Percentiles rank a stretch among this genome's conserved stretches.
phyloP scores from a whole-genome alignment of 2,329 filamentous ascomycete species.

The Taxawa tesnikishii region DNA sequence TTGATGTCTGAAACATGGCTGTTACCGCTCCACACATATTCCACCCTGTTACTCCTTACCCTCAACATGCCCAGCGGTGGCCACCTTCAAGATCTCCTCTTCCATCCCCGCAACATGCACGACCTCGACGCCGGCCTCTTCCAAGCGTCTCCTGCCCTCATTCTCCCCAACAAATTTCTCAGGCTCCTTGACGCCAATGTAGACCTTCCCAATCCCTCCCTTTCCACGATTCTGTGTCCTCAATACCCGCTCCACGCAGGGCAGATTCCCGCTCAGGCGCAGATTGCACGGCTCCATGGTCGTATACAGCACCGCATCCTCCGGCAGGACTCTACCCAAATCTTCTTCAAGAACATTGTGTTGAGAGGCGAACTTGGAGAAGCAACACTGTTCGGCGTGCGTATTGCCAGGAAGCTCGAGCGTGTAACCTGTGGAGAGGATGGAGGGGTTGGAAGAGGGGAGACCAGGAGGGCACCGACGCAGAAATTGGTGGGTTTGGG shows the following conservation, averaged over 20 bases:
- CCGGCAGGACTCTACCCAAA: conserved; percentile 40
- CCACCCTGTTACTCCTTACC: background rate
- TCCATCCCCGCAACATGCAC: conserved; percentile 65
- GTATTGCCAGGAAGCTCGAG: conserved; percentile 87
- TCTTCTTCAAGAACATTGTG: conserved; percentile 37
- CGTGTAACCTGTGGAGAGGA: conserved; percentile 78
- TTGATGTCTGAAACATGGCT: conserved; percentile 37
- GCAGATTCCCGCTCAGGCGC: conserved; percentile 59
- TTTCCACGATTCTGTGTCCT: conserved; percentile 33
- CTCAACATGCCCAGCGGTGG: conserved; percentile 61
- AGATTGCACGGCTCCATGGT: conserved; percentile 81
- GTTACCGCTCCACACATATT: too few species aligned
- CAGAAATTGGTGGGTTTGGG: conserved; percentile 86
- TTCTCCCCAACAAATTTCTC: conserved; percentile 82
- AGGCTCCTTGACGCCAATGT: conserved; percentile 79
- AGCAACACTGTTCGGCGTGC: conserved; percentile 87
- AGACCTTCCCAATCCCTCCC: conserved; percentile 60
- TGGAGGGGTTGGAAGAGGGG: conserved; percentile 30
- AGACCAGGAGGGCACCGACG: conserved; percentile 71
- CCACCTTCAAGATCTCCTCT: conserved; percentile 66
- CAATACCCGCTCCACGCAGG: conserved; percentile 72
- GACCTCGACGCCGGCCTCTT: conserved; percentile 61
- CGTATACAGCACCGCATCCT: conserved; percentile 62
- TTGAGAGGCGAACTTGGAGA: conserved; percentile 52
- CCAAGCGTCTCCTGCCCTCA: conserved; percentile 56